Conservation (phyloP, 208 protist species). For the Cochliopodium minus region DNA sequence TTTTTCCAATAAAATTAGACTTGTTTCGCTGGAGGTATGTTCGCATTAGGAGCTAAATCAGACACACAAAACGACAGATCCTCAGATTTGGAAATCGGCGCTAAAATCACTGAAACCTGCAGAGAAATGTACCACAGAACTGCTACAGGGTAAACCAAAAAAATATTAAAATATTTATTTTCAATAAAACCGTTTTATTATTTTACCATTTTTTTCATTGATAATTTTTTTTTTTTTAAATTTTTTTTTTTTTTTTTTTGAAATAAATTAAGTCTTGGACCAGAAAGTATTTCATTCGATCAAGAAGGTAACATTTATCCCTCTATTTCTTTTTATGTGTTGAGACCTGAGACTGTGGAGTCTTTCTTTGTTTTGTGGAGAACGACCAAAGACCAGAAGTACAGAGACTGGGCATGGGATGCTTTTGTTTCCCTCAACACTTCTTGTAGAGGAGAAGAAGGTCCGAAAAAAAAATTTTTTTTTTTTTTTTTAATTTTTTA, state of each 20-base stretch:
- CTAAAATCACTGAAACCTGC: conserved; percentile 33
- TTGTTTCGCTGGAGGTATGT: conserved; percentile 24
- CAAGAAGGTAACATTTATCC: background rate
- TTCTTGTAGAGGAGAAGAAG: too few relatives aligned
- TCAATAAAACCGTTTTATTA: too few relatives aligned
- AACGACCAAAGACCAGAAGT: conserved; percentile 37
- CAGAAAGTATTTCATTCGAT: conserved; percentile 29
- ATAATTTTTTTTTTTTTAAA: too few relatives aligned
- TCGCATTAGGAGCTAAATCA: conserved; percentile 4
- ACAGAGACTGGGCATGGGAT: conserved; percentile 49
- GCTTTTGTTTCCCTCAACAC: too few relatives aligned
- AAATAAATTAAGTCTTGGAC: too few relatives aligned
- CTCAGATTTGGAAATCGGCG: conserved; percentile 4
- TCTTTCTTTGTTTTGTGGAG: conserved; percentile 39
- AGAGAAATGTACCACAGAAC: conserved; percentile 24
- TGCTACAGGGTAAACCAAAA: too few relatives aligned
- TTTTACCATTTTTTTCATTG: too few relatives aligned
- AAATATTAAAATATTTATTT: too few relatives aligned
- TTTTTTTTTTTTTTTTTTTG: too few relatives aligned
- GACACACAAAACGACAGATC: background rate
- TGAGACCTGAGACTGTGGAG: conserved; percentile 45
- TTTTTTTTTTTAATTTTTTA: too few relatives aligned
- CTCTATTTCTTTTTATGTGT: conserved; percentile 11
- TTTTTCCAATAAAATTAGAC: too few relatives aligned
- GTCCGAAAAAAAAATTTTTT: too few relatives aligned